Evolutionary conservation across 805 yeast species (phyloP).

Genomic region (Monosporozyma aquatica): DNA sequence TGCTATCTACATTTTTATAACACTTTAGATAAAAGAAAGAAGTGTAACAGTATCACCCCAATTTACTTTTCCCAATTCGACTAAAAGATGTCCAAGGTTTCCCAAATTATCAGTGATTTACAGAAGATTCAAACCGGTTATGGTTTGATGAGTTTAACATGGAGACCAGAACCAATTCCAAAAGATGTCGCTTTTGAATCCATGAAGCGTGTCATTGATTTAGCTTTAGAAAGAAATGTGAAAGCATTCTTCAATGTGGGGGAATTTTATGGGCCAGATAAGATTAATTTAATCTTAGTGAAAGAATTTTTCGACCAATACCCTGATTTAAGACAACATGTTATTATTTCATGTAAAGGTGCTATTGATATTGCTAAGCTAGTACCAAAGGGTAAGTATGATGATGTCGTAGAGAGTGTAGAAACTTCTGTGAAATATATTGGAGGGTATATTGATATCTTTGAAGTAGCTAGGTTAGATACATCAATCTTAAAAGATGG

Average conservation of each 20-base stretch:
- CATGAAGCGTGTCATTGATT: slow-evolving; percentile 43
- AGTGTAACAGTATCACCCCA: too few relatives aligned
- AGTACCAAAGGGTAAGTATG: slow-evolving; percentile 43
- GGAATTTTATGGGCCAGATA: slow-evolving; percentile 61
- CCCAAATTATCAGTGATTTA: slow-evolving; percentile 15
- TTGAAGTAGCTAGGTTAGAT: slow-evolving; percentile 68
- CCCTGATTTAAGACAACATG: slow-evolving; percentile 48
- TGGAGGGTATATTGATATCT: slow-evolving; percentile 49
- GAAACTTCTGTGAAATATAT: slow-evolving; percentile 34
- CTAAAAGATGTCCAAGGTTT: slow-evolving; percentile 15
- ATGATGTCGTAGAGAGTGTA: slow-evolving; percentile 40
- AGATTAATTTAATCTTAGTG: slow-evolving; percentile 46
- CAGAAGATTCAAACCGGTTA: slow-evolving; percentile 38
- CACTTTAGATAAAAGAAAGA: not conserved
- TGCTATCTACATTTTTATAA: too few relatives aligned
- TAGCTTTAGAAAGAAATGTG: slow-evolving; percentile 22
- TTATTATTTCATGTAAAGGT: slow-evolving; percentile 63
- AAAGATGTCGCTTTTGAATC: slow-evolving; percentile 44
- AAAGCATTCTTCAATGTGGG: slow-evolving; percentile 61
- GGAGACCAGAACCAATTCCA: slow-evolving; percentile 51
- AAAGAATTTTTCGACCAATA: slow-evolving; percentile 47
- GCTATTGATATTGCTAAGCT: slow-evolving; percentile 34
- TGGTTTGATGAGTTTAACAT: slow-evolving; percentile 78
- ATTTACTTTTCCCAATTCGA: too few relatives aligned
- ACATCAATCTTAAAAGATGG: slow-evolving; percentile 19